Evolutionary conservation across 2,329 filamentous ascomycete genomes (phyloP).

Genomic region (Atkinsonella hypoxylon): DNA sequence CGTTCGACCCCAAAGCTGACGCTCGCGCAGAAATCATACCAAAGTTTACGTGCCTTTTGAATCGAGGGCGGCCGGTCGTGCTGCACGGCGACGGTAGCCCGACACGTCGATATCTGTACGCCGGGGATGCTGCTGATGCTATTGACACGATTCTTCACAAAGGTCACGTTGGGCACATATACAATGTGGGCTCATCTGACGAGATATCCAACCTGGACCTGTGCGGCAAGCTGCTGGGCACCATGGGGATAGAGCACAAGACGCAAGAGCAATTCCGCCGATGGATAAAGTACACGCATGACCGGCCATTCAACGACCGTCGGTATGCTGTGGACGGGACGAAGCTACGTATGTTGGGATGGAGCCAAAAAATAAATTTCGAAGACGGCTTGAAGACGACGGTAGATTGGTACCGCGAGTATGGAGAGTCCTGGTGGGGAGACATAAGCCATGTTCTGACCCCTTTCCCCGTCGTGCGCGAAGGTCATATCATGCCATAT

Average conservation of each 20-base stretch:
- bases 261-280: slow-evolving; percentile 41
- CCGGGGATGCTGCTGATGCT: slow-evolving; percentile 67
- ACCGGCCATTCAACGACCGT: slow-evolving; percentile 68
- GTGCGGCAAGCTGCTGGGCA: slow-evolving; percentile 50
- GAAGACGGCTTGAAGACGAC: slow-evolving; percentile 50
- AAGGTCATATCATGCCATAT: slow-evolving; percentile 42
- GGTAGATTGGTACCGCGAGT: slow-evolving; percentile 57
- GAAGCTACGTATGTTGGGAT: slow-evolving; percentile 55
- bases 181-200: slow-evolving; percentile 71
- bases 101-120: slow-evolving; percentile 65
- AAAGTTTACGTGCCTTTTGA: slow-evolving; percentile 64
- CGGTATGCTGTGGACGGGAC: slow-evolving; percentile 60
- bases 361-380: slow-evolving; percentile 56
- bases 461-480: slow-evolving; percentile 51
- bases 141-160: slow-evolving; percentile 77
- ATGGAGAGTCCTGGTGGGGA: slow-evolving; percentile 60
- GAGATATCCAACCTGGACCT: slow-evolving; percentile 66
- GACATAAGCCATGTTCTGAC: slow-evolving; percentile 57
- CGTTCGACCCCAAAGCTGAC: background rate
- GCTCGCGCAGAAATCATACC: slow-evolving; percentile 61
- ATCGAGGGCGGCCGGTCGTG: slow-evolving; percentile 53
- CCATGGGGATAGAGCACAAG: slow-evolving; percentile 44
- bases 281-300: slow-evolving; percentile 64
- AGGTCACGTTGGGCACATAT: slow-evolving; percentile 61
- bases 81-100: slow-evolving; percentile 68